Evolutionary conservation across 1,284 basidiomycete species (phyloP), one percentile per base, ranked within the genome.

Genomic region (Fomes fomentarius): DNA sequence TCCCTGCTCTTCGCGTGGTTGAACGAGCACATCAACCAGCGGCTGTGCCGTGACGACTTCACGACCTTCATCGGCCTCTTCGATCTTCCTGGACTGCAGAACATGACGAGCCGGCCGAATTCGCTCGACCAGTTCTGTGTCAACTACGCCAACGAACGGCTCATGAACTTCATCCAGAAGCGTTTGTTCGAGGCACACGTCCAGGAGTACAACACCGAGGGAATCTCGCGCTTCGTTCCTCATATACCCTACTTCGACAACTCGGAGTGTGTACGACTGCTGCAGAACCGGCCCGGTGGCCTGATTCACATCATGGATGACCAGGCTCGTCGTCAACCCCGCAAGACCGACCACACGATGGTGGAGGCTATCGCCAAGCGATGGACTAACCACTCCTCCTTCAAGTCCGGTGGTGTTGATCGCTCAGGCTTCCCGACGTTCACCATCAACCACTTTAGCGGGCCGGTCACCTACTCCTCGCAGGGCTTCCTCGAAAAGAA

Each of bases 241-340:
- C 79, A 85, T 4, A 74, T 94, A 0, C 82, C 90, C 0, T 96
- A 91, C 76, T 95, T 94, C 69, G 94, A 97, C 75, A 98, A 98
- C 71, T 73, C 89, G 14, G 95, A 98, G 69, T 94, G 92, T 62
- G 72, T 98, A 30, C 86, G 93, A 11, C 78, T 99, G 42, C 76
- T 99, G 39, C 89, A 94, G 65, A 90, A 94, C 69, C 81, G 82
- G 61, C 95, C 94, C 2, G 93, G 94, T 14, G 96, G 97, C 4
- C 79, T 99, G 28, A 87, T 98, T 48, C 93, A 96, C 68, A 98
- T 98, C 71, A 94, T 98, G 87, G 96, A 98, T 69, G 96, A 99
- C 68, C 94, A 98, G 72, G 91, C 94, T 10, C 81, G 89, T 15
- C 81, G 91, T 37, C 82, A 84, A 58, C 87, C 91, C 31, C 95